Base-by-base conservation (phyloP, 2,329 filamentous ascomycete species). In the Talaromyces pinophilus region DNA sequence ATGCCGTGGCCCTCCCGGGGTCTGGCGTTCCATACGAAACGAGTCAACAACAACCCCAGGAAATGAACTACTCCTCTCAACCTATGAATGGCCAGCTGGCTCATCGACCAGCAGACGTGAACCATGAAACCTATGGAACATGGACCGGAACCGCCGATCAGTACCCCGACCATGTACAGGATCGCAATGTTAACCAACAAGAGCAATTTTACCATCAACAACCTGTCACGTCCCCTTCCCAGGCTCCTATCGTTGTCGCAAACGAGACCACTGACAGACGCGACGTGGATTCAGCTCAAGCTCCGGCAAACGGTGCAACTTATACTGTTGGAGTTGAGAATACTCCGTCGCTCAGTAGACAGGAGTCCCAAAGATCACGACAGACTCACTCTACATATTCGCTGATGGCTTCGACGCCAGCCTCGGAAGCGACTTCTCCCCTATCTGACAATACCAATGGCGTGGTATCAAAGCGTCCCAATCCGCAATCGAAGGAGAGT, bases 1-100 rank as follows among this genome's bases (percentile, higher is more conserved):
- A 86, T 59, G 84, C 87, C 33, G 84, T 82, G 54, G 84, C 83
- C 50, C 77, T 87, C 10, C 84, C 87, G 0, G 83, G 82, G 6
- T 80, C 80, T 69, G 78, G 80, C 42, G 63, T 76, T 63, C 69
- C 74, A 25, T 71, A 76, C 54, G 72, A 69, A 40, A 77, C 75
- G 17, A 73, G 77, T 68, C 77, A 80, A 67, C 77, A 76, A 44
- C 73, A 71, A 66, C 74, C 77, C 5, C 40, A 66, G 30, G 50
- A 63, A 54, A 46, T 42, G 11, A 54, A 54, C 11, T 11, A 57
- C 22, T 30, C 46, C 15, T 25, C 57, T 3, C 28, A 35, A 7
- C 38, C 25, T 6, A 69, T 68, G 25, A 59, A 63, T 52, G 67
- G 59, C 25, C 72, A 61, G 40, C 15, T 38, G 17, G 22, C 35